These are phyloP conservation scores for Backusella morwellensis DNA, from an alignment of 192 early-diverging fungal species.

Conservation along the genomic window DNA sequence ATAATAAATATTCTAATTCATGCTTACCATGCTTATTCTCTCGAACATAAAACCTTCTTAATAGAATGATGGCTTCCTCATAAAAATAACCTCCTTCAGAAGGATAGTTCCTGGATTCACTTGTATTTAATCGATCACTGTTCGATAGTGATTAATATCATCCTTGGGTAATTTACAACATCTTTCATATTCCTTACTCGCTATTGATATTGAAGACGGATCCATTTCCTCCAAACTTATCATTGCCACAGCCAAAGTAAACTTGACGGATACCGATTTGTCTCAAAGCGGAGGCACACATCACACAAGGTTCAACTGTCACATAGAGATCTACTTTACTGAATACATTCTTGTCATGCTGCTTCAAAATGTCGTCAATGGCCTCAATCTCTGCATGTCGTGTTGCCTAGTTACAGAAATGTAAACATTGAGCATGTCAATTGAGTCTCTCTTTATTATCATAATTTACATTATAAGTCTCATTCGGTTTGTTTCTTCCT, in stretches of 20 bases:
- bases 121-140: conserved; percentile 9
- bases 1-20: background rate
- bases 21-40: conserved; percentile 83
- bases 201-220: conserved; percentile 77
- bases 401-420: conserved; percentile 59
- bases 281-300: conserved; percentile 93
- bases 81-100: conserved; percentile 67
- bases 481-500: conserved; percentile 90
- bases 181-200: conserved; percentile 49
- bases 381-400: conserved; percentile 95
- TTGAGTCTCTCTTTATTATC: conserved; percentile 16
- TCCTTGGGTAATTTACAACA: background rate
- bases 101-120: conserved; percentile 45
- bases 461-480: conserved; percentile 67
- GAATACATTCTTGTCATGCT: conserved; percentile 29
- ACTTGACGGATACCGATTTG: conserved; percentile 82
- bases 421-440: background rate
- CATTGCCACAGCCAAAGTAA: conserved; percentile 90
- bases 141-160: background rate
- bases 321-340: conserved; percentile 80
- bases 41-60: conserved; percentile 89
- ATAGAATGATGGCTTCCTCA: conserved; percentile 83
- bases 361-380: conserved; percentile 71
- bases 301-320: conserved; percentile 97
- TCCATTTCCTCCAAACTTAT: conserved; percentile 96